These are phyloP conservation scores for Phoma sp. DNA, from an alignment of 2,329 filamentous ascomycete species.

Conservation along the genomic window DNA sequence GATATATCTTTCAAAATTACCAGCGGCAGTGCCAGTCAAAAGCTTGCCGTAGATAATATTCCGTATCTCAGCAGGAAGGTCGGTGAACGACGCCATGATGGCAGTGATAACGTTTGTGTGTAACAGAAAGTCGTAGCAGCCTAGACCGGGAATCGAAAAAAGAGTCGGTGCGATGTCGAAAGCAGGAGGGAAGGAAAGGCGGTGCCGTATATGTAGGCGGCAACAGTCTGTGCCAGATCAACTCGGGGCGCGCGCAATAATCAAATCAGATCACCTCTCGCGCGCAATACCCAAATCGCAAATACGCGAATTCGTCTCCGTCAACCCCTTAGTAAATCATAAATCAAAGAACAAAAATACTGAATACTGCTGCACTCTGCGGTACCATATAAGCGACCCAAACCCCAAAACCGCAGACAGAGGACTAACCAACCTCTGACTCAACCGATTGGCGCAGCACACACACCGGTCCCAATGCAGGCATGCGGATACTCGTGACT, in stretches of 20 bases:
- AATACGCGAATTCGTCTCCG: no score
- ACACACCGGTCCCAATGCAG: neutral
- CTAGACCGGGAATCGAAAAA: no score
- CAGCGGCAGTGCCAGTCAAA: neutral
- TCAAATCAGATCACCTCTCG: neutral
- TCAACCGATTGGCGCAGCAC: slow-evolving; percentile 8
- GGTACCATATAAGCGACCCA: no score
- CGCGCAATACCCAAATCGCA: no score
- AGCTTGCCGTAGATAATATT: slow-evolving; percentile 28
- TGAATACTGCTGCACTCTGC: no score
- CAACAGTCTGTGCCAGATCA: no score
- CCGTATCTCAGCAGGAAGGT: slow-evolving; percentile 28
- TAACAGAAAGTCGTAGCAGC: neutral
- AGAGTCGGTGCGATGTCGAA: neutral
- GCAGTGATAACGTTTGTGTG: neutral
- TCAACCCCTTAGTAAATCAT: no score
- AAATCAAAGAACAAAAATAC: no score
- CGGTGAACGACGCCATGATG: slow-evolving; percentile 19
- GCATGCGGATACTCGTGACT: neutral
- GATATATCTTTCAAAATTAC: neutral
- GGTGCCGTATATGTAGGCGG: neutral
- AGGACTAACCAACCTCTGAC: slow-evolving; percentile 2
- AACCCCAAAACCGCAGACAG: neutral
- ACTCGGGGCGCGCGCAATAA: neutral
- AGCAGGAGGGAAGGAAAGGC: no score